Evolutionary conservation across 2,329 filamentous ascomycete genomes (phyloP), one percentile per base, ranked within the genome.

Genomic region (Epichloe sylvatica): DNA sequence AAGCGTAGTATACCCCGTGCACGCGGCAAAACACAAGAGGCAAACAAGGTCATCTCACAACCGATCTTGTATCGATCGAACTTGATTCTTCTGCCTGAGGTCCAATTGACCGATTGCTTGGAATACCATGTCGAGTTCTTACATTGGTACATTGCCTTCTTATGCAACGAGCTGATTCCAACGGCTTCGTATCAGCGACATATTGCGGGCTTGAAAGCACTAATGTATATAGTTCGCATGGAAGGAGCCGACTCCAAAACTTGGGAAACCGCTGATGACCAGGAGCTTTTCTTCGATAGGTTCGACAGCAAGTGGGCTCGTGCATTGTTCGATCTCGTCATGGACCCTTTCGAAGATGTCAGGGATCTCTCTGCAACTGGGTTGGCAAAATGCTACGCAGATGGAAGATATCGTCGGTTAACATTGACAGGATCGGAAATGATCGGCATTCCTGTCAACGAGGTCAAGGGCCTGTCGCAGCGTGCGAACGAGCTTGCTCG

Each of bases 271-370:
- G 50, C 55, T 37, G 64, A 66, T 47, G 64, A 72, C 56, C 70
- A 64, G 57, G 55, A 51, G 48, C 61, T 65, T 13, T 68, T 70
- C 49, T 71, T 69, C 45, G 62, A 68, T 45, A 57, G 66, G 2
- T 65, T 74, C 52, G 73, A 77, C 44, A 55, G 57, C 3, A 70
- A 65, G 0, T 78, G 83, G 68, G 66, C 78, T 11, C 73, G 84
- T 45, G 71, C 81, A 4, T 69, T 97, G 6, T 69, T 90, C 13
- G 88, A 95, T 62, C 76, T 95, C 21, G 67, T 94, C 7, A 73
- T 94, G 60, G 86, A 98, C 58, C 87, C 91, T 0, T 98, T 94
- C 59, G 92, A 97, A 51, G 92, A 98, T 64, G 85, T 97, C 4
- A 77, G 91, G 56, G 79, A 76, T 41, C 66, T 69, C 37, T 74